Evolutionary conservation across 2,329 filamentous ascomycete species (phyloP), one percentile per base, ranked within the genome.

Genomic region (Xylaria polymorpha): DNA sequence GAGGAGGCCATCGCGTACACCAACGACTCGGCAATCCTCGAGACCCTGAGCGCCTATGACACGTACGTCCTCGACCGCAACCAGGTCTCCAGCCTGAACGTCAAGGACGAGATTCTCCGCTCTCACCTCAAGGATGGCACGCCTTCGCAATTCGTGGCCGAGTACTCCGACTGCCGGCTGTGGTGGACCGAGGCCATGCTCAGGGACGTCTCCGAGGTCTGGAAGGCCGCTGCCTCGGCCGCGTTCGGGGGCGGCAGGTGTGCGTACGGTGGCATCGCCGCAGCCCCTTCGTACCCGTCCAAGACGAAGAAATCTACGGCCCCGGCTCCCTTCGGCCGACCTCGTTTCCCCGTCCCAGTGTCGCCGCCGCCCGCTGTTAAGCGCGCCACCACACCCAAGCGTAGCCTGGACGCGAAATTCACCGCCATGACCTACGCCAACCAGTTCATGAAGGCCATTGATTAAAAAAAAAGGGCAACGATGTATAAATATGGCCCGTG

Each of bases 181-280:
- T 86, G 82, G 77, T 86, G 84, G 79, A 86, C 85, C 2, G 79
- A 80, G 41, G 80, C 78, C n/a, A 87, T 86, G 82, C 72, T 84
- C 56, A 80, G 76, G 9, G 83, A 86, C 69, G 80, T 85, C 55
- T 79, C 79, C 10, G 82, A 81, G 46, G 76, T 84, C 22, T 87
- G 85, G 85, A 83, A 83, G 74, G 79, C 81, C 6, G 80, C 81
- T 1, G 82, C 82, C 0, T 71, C 78, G 37, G 78, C 80, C 1
- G 81, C 81, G 1, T 84, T 83, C 70, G 79, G 80, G 67, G 81
- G 81, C 7, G 82, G 78, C 3, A 80, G 79, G 56, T 83, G 82
- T 60, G 81, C 79, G 15, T 76, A 77, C 32, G 82, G 82, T 6
- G 74, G 74, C 22, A 80, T 83, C 58, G 61, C 58, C 9, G 32